A percentile compares a stretch with the other conserved stretches of the same genome.
phyloP scores from a whole-genome alignment of 352 stramenopile species.

The Elongisporangium senticosum region DNA sequence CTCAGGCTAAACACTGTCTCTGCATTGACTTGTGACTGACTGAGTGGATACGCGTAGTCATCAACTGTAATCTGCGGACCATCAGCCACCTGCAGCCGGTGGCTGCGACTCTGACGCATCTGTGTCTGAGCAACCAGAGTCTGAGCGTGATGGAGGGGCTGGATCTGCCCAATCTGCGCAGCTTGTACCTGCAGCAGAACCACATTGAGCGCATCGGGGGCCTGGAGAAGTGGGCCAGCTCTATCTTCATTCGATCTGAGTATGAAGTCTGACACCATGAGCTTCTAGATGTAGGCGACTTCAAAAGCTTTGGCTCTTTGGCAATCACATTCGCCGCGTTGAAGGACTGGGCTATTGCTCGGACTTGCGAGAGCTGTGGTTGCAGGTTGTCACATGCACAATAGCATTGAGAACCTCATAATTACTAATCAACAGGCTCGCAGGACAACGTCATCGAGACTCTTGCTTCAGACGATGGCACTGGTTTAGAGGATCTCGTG shows the following conservation, averaged over 20 bases:
- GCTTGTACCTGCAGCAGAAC: slow-evolving; percentile 82
- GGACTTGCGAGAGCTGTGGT: slow-evolving; percentile 78
- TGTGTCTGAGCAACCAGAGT: slow-evolving; percentile 74
- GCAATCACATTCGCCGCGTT: slow-evolving; percentile 57
- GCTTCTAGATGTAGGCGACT: slow-evolving; percentile 48
- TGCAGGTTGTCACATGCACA: slow-evolving; percentile 35
- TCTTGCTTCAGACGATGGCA: slow-evolving; percentile 17
- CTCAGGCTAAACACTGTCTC: neutral
- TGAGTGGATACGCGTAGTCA: slow-evolving; percentile 23
- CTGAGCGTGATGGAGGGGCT: slow-evolving; percentile 53
- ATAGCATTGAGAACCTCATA: neutral
- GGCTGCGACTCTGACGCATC: slow-evolving; percentile 54
- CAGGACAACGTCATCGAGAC: slow-evolving; percentile 64
- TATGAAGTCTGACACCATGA: neutral
- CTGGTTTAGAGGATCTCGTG: slow-evolving; percentile 51
- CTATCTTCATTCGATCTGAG: neutral
- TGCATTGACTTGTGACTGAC: neutral
- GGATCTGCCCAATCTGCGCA: slow-evolving; percentile 50
- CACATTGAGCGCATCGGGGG: slow-evolving; percentile 72
- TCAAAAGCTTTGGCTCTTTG: slow-evolving; percentile 71
- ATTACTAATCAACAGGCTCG: neutral
- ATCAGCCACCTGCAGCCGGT: slow-evolving; percentile 53
- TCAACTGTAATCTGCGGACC: slow-evolving; percentile 61
- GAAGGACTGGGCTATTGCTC: slow-evolving; percentile 56
- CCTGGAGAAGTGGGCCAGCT: slow-evolving; percentile 31